These are phyloP conservation scores for Metahyphopichia silvanorum DNA, from an alignment of 805 yeast species.

Conservation along the genomic window DNA sequence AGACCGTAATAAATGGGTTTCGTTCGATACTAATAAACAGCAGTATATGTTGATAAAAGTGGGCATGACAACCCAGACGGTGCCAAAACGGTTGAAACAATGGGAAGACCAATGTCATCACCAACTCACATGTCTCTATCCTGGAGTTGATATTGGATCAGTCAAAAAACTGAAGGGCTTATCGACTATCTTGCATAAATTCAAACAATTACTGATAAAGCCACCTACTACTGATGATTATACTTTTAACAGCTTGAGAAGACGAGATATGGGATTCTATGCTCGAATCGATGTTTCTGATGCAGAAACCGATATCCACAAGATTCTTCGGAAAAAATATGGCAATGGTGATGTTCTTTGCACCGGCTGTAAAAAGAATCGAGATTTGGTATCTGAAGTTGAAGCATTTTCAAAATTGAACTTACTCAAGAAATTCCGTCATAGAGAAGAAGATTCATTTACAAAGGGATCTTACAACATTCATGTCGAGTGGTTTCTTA, in stretches of 20 bases:
- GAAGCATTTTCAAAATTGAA: constrained; percentile 1
- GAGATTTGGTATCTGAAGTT: background rate
- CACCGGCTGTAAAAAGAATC: constrained; percentile 34
- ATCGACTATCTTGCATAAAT: background rate
- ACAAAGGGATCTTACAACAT: constrained; percentile 20
- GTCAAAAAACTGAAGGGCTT: too few species aligned
- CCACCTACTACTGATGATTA: background rate
- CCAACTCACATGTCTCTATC: constrained; percentile 37
- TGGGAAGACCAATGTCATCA: constrained; percentile 55
- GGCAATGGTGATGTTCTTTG: constrained; percentile 51
- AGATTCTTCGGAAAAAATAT: constrained; percentile 28
- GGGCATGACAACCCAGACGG: constrained; percentile 51
- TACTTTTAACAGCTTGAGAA: constrained; percentile 15
- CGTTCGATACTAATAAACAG: constrained; percentile 34
- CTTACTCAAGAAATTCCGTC: constrained; percentile 2
- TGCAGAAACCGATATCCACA: constrained; percentile 45
- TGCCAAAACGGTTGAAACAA: constrained; percentile 40
- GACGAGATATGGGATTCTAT: constrained; percentile 31
- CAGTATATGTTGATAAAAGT: constrained; percentile 45
- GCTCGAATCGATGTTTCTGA: constrained; percentile 22
- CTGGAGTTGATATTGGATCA: constrained; percentile 13
- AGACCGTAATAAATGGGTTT: constrained; percentile 23
- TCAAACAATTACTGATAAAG: constrained; percentile 1
- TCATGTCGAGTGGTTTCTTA: constrained; percentile 58
- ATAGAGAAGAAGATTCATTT: background rate